Percentiles rank a stretch among this genome's conserved stretches.
These are phyloP conservation scores for Pholiota conissans DNA, from an alignment of 768 basidiomycete genomes.

Conservation along the genomic window DNA sequence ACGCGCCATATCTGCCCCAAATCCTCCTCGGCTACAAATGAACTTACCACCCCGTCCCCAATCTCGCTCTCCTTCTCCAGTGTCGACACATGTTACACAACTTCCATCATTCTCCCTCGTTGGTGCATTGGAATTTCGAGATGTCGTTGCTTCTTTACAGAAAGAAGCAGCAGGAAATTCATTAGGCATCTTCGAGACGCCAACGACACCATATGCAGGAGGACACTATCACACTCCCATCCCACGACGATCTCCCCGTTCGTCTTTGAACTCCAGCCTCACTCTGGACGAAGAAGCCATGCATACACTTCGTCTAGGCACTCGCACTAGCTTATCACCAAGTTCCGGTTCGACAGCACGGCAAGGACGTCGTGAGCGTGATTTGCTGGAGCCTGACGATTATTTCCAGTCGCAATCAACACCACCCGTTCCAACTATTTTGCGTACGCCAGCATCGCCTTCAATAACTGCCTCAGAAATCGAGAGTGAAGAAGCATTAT, in stretches of 20 bases:
- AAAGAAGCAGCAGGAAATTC: conserved; percentile 62
- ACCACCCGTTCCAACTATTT: conserved; percentile 51
- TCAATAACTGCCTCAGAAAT: conserved; percentile 37
- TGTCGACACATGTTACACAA: conserved; percentile 40
- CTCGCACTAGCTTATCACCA: conserved; percentile 24
- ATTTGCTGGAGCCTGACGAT: conserved; percentile 15
- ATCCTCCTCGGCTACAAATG: conserved; percentile 36
- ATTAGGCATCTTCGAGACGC: conserved; percentile 66
- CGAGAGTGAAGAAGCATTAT: conserved; percentile 42
- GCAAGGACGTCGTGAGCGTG: not conserved
- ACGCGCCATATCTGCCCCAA: conserved; percentile 42
- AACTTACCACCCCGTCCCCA: conserved; percentile 38
- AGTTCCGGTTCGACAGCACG: not conserved
- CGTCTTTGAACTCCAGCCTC: conserved; percentile 27
- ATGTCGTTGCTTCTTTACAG: conserved; percentile 81
- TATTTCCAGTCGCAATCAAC: conserved; percentile 13
- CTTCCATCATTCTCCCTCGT: conserved; percentile 89
- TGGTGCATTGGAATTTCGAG: conserved; percentile 93
- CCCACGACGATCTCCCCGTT: conserved; percentile 14
- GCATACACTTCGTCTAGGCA: conserved; percentile 41
- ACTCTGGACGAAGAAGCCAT: conserved; percentile 27
- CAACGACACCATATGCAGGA: conserved; percentile 66
- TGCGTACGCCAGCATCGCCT: conserved; percentile 56
- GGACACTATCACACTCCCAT: conserved; percentile 64
- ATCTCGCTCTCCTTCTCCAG: conserved; percentile 53